Evolutionary conservation across 371 early-diverging fungal species (phyloP).

Genomic region (Entomophthora muscae): DNA sequence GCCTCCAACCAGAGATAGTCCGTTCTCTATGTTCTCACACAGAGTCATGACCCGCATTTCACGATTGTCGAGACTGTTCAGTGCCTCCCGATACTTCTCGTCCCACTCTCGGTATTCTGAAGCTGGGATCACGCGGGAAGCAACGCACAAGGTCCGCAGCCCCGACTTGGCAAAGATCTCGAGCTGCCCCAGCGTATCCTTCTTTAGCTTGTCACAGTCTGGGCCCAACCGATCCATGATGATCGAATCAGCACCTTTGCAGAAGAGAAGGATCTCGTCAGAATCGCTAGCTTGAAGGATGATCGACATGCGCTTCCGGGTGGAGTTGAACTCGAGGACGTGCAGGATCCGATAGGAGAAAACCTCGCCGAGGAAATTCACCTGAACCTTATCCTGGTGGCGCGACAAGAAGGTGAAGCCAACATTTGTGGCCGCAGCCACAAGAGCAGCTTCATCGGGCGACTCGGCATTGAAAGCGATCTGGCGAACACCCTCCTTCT

Average conservation of each 20-base stretch:
- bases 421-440: constrained; percentile 62
- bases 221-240: constrained; percentile 53
- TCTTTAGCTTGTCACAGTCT: constrained; percentile 23
- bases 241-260: constrained; percentile 95
- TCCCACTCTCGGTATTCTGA: constrained; percentile 53
- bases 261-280: constrained; percentile 61
- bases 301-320: constrained; percentile 89
- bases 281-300: constrained; percentile 52
- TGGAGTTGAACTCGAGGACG: constrained; percentile 78
- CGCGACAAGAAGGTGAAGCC: constrained; percentile 67
- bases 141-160: constrained; percentile 76
- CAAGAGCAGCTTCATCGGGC: constrained; percentile 71
- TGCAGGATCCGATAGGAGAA: constrained; percentile 51
- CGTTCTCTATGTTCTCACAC: constrained; percentile 50
- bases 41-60: constrained; percentile 45
- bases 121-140: constrained; percentile 42
- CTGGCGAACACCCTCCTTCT: constrained; percentile 12
- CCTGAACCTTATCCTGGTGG: constrained; percentile 23
- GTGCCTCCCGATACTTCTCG: constrained; percentile 43
- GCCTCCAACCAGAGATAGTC: constrained; percentile 71
- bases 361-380: constrained; percentile 44
- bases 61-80: constrained; percentile 51
- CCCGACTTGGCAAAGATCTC: constrained; percentile 56
- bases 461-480: constrained; percentile 46
- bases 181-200: constrained; percentile 39